Evolutionary conservation across 1,139 yeast species (phyloP).

Genomic region (Yamadazyma songkhlaensis): DNA sequence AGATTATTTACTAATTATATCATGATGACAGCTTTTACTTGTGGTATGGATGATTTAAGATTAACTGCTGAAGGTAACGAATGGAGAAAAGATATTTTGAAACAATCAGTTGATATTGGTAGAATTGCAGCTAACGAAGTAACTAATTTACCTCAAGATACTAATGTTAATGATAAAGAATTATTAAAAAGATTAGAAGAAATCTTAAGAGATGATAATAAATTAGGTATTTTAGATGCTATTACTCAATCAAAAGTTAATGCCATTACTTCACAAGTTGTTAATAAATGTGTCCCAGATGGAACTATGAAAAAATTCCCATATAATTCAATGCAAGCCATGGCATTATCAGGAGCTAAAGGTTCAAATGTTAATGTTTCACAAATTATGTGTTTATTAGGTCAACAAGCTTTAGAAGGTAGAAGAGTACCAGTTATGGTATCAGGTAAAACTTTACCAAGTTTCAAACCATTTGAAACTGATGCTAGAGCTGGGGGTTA

Average conservation of each 20-base stretch:
- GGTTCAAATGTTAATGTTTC: conserved; percentile 98
- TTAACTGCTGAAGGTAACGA: conserved; percentile 86
- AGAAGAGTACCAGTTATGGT: conserved; percentile 99
- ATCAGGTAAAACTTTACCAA: conserved; percentile 94
- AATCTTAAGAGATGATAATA: conserved; percentile 88
- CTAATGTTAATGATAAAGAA: conserved; percentile 66
- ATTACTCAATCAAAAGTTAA: conserved; percentile 93
- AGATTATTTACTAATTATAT: conserved; percentile 92
- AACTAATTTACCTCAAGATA: conserved; percentile 67
- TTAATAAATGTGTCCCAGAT: conserved; percentile 88
- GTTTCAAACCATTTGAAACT: conserved; percentile 95
- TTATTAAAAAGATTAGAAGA: conserved; percentile 87
- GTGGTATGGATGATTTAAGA: conserved; percentile 99
- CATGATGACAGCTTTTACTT: conserved; percentile 90
- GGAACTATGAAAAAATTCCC: conserved; percentile 98
- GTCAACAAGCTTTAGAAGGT: conserved; percentile 99
- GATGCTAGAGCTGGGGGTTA: conserved; percentile 99
- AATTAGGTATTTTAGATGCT: conserved; percentile 92
- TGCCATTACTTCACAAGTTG: conserved; percentile 88
- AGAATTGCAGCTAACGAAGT: conserved; percentile 93
- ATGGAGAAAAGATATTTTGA: conserved; percentile 82
- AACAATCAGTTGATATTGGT: conserved; percentile 77
- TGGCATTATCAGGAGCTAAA: conserved; percentile 99
- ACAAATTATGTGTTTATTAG: conserved; percentile 98
- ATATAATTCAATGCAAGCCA: conserved; percentile 94